Base-by-base conservation (phyloP, 805 yeast genomes). In the Barnettozyma pratensis region DNA sequence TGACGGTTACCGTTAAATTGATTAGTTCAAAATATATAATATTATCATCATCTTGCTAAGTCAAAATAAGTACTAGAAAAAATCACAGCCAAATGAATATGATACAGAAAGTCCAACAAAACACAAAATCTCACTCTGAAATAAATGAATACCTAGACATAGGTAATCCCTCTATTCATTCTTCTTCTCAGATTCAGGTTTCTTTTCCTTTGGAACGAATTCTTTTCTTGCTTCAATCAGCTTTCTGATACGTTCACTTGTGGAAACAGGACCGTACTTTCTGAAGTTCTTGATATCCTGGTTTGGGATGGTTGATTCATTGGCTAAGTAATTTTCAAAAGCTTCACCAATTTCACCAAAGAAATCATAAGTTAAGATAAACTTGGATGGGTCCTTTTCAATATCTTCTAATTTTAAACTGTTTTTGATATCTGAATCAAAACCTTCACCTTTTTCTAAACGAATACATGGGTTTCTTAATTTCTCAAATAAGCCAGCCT, bases 381-480 rank as follows among this genome's bases (percentile, higher is more conserved):
- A 80, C 63, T 77, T 77, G 36, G 68, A 67, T 44, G 69, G 68
- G 43, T 66, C 59, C 37, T 60, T 58, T 44, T 67, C 70, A 48
- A 73, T 55, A 35, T 72, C 69, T 48, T 73, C 66, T 53, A 73
- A 65, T 9, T 70, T 66, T 30, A 62, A 55, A 12, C 55, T 65
- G 52, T 76, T 69, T 32, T 68, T 60, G 63, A 71, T 45, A 72
- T 60, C 39, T 79, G 85, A 47, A 58, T 77, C 76, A 68, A 73
- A 92, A 30, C 98, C 98, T 71, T 92, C 98, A 47, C 92, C 96
- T 9, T 69, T 67, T n/a, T 76, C 77, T 53, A 92, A 77, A 11
- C 65, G 64, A 28, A 82, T 69, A 34, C 94, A 94, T 51, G 83
- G 77, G 12, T 67, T 65, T 53, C 73, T 73, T 55, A 89, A 73